Base-by-base conservation (phyloP, 352 stramenopile species). In the Hyphochytrium catenoides region DNA sequence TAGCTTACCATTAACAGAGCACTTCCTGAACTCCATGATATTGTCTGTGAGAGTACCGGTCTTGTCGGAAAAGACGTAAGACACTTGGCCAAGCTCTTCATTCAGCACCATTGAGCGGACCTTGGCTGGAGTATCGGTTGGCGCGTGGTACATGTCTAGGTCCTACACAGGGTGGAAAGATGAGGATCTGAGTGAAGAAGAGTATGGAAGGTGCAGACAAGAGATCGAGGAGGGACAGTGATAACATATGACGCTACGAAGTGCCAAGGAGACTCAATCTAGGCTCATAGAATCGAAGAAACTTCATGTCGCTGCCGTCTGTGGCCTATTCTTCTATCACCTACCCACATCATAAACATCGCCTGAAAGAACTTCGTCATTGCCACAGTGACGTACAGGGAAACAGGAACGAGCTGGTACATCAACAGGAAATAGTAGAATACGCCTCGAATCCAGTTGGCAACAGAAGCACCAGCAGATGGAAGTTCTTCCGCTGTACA, bases 1-100 rank as follows among this genome's bases (percentile, higher is more conserved):
- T n/a, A n/a, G n/a, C n/a, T 55, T 45, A 14, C 78, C 75, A 34
- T 74, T 70, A 9, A 95, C 74, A 41, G 69, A 90, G 45, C 78
- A 95, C 37, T 83, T 77, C 25, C 91, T 87, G 44, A 97, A 95
- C 31, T 81, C 67, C 83, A 95, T 95, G 28, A 75, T 59, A 46
- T 95, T 95, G 37, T 78, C 59, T 11, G 83, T 95, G 29, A 95
- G 46, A 18, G 83, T 95, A 4, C 83, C 83, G 2, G 82, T 93
- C 47, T 93, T 93, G 50, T 94, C 82, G 0, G 59, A 94, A 46
- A 92, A 91, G 44, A 92, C 68, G 33, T 81, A 84, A 36, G 68
- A 69, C 17, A 94, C 64, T 51, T 93, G 78, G 0, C 81, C 81
- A 0, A 94, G 56, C 35, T 91, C 76, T 31, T 94, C 78, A 1